Evolutionary conservation across 768 basidiomycete genomes (phyloP).

Genomic region (Piloderma croceum): DNA sequence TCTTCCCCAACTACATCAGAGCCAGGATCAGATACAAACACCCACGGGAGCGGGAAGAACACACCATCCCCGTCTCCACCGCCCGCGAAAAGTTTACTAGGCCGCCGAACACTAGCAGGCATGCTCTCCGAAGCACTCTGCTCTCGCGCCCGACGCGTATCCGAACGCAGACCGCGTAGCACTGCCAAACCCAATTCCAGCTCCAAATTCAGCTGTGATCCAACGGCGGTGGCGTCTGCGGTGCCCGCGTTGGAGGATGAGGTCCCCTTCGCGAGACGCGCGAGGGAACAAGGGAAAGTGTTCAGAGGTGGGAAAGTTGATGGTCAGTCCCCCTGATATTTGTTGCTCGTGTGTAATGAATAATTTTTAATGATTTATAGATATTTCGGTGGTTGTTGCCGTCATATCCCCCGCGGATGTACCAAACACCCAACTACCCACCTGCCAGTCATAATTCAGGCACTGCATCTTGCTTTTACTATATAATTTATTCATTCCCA

Average conservation of each 20-base stretch:
- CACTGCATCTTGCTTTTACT: too few species aligned
- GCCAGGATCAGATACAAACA: too few species aligned
- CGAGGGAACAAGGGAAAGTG: slow-evolving; percentile 62
- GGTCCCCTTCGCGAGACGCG: slow-evolving; percentile 81
- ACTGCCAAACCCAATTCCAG: slow-evolving; percentile 1
- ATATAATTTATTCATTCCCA: too few species aligned
- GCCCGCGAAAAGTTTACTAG: slow-evolving; percentile 25
- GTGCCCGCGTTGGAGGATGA: slow-evolving; percentile 37
- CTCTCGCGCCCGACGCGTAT: slow-evolving; percentile 66
- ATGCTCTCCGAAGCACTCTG: slow-evolving; percentile 79
- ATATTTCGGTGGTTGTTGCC: slow-evolving; percentile 64
- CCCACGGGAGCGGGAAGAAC: too few species aligned
- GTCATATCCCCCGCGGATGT: slow-evolving; percentile 46
- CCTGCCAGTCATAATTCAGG: not conserved
- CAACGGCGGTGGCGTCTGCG: slow-evolving; percentile 1
- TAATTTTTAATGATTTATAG: slow-evolving; percentile 25
- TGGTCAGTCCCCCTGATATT: slow-evolving; percentile 41
- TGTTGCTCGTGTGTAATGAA: slow-evolving; percentile 30
- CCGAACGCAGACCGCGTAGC: slow-evolving; percentile 38
- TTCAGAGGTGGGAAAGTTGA: slow-evolving; percentile 84
- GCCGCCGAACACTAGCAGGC: slow-evolving; percentile 52
- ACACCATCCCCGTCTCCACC: slow-evolving; percentile 2
- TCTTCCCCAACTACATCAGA: slow-evolving; percentile 5
- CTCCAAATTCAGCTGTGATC: not conserved
- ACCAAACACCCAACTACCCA: slow-evolving; percentile 1